These are phyloP conservation scores for Cadophora malorum DNA, from an alignment of 2,329 filamentous ascomycete species.

Conservation along the genomic window DNA sequence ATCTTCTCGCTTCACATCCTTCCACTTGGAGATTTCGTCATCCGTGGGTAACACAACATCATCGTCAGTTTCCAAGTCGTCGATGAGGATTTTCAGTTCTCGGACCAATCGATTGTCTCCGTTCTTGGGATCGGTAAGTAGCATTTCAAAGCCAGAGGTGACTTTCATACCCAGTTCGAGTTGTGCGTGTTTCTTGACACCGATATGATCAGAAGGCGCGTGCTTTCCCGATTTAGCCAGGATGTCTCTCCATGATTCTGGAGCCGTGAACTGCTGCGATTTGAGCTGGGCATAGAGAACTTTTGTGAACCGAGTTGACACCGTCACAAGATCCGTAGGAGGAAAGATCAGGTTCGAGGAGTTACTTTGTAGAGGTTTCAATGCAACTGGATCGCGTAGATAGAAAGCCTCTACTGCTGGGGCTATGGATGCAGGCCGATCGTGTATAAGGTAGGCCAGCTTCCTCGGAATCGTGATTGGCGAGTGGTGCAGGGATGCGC, in stretches of 20 bases:
- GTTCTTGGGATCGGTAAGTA: constrained; percentile 71
- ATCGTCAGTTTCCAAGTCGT: constrained; percentile 64
- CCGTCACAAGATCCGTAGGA: constrained; percentile 78
- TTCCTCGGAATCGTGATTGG: constrained; percentile 79
- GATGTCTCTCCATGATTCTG: constrained; percentile 56
- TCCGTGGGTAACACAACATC: constrained; percentile 68
- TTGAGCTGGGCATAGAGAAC: constrained; percentile 90
- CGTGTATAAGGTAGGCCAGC: constrained; percentile 79
- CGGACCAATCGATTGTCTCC: constrained; percentile 72
- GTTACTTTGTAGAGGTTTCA: constrained; percentile 70
- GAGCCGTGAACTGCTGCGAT: constrained; percentile 80
- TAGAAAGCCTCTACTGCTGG: constrained; percentile 92
- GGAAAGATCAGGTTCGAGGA: constrained; percentile 66
- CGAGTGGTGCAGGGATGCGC: constrained; percentile 77
- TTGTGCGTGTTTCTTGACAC: constrained; percentile 30
- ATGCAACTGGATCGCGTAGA: constrained; percentile 78
- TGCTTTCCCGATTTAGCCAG: constrained; percentile 44
- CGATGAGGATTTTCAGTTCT: constrained; percentile 77
- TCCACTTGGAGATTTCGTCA: constrained; percentile 76
- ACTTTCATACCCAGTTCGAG: constrained; percentile 88
- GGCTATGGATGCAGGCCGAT: constrained; percentile 76
- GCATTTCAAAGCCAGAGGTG: constrained; percentile 88
- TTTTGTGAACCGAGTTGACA: constrained; percentile 83
- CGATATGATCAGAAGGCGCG: constrained; percentile 38
- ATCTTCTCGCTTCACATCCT: constrained; percentile 67